Evolutionary conservation across 1,284 basidiomycete genomes (phyloP), one percentile per base, ranked within the genome.

Genomic region (Xerocomus amazonicus): DNA sequence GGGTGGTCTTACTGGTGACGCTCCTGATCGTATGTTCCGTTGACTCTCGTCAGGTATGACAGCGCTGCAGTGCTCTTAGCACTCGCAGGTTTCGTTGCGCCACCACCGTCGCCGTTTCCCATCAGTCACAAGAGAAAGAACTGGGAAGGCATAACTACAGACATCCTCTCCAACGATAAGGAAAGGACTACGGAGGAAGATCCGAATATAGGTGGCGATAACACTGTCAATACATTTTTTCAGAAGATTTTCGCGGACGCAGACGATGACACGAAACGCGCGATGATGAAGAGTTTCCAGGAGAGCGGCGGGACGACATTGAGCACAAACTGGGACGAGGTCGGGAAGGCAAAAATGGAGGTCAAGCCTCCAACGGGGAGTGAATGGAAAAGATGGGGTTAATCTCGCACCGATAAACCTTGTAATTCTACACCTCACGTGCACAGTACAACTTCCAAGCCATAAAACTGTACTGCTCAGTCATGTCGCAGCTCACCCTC

Each of bases 281-380:
- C 94, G 0, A 97, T 97, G 92, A 84, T 97, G 83, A 97, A 97
- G 79, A 93, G 90, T 65, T 97, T 90, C 66, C 78, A 80, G 51
- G 92, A 96, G 73, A 92, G 88, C 57, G 91, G 91, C 7, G 92
- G 94, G 3, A 97, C 94, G 8, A 86, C 91, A 0, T 75, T 97
- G 39, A 93, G 90, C 71, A 97, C 94, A 0, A 92, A 97, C 68
- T 97, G 94, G 94, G 80, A 81, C 5, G 90, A 92, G 56, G 92
- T 97, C 8, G 75, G 71, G 55, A 88, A 88, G 72, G 77, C 63
- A 28, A 70, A 65, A 38, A 83, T 89, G 2, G 78, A 82, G 31
- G 84, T 91, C 29, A 87, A 90, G 65, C 89, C 92, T 2, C 92
- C 92, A 43, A 63, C 80, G 53, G 92, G 92, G 8, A 81, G 85